phyloP scores from a whole-genome alignment of 495 filamentous ascomycete genomes.

The Podospora australis region DNA sequence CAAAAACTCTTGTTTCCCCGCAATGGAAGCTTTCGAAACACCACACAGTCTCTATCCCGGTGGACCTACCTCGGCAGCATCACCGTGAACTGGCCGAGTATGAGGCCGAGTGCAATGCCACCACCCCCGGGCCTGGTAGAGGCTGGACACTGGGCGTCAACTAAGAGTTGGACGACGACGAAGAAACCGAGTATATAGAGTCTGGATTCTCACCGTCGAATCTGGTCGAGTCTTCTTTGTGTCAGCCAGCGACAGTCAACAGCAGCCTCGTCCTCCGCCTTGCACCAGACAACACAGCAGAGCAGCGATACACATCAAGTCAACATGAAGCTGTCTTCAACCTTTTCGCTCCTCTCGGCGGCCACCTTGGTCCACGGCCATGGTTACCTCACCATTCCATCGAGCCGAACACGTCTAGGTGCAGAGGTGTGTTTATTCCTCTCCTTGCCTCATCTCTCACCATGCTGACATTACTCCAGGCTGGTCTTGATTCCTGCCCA shows the following conservation, averaged over 20 bases:
- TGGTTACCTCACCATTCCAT: constrained; percentile 42
- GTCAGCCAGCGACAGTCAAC: not conserved
- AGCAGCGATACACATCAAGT: not conserved
- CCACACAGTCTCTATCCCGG: not conserved
- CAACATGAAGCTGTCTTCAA: constrained; percentile 16
- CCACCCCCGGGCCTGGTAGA: not conserved
- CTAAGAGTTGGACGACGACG: not conserved
- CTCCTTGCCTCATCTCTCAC: not conserved
- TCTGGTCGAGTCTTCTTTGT: not conserved
- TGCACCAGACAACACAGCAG: not conserved
- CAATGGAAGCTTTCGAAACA: not conserved
- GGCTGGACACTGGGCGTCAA: not conserved
- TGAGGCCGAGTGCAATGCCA: not conserved
- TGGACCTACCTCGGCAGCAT: not conserved
- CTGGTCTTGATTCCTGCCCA: constrained; percentile 46
- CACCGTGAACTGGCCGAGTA: not conserved
- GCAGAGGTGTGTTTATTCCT: constrained; percentile 40
- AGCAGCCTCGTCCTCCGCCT: not conserved
- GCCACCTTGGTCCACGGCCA: constrained; percentile 30
- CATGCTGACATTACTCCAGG: constrained; percentile 20
- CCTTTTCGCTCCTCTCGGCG: constrained; percentile 7
- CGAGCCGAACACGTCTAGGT: constrained; percentile 43
- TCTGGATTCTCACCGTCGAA: not conserved
- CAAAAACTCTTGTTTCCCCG: not conserved
- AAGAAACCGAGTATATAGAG: not conserved